A percentile compares a stretch with the other conserved stretches of the same genome.
Conservation (phyloP, 257 asterid species). For the Echites panduratus region DNA sequence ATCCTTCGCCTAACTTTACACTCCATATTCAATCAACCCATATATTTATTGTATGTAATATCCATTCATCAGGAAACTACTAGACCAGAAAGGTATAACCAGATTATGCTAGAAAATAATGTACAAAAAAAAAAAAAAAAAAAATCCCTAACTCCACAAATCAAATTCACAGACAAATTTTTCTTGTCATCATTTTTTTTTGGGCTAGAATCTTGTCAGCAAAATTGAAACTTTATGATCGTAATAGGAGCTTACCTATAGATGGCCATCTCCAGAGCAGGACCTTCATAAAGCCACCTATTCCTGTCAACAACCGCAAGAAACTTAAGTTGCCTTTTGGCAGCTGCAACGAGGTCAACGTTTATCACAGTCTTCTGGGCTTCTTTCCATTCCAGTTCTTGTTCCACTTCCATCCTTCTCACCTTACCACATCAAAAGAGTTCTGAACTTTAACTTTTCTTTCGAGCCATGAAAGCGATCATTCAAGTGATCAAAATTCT, state of each 20-base stretch:
- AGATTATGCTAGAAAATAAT: background rate
- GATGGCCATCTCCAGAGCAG: constrained; percentile 56
- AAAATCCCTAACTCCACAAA: background rate
- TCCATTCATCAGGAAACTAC: background rate
- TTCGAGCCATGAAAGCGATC: background rate
- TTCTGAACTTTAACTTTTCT: background rate
- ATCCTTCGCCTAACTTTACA: background rate
- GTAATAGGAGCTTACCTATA: constrained; percentile 37
- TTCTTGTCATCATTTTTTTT: background rate
- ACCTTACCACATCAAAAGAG: background rate
- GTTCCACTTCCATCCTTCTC: constrained; percentile 55
- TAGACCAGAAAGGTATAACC: background rate
- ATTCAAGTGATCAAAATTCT: background rate
- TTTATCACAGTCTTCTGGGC: constrained; percentile 63
- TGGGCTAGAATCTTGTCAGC: too few relatives aligned
- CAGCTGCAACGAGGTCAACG: constrained; percentile 77
- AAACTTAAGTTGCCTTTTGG: constrained; percentile 66
- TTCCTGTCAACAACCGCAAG: constrained; percentile 77
- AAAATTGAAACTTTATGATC: background rate
- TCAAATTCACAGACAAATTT: background rate
- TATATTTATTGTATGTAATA: background rate
- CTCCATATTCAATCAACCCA: background rate
- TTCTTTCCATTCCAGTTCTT: constrained; percentile 74
- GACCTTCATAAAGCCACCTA: constrained; percentile 79
- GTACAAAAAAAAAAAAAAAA: background rate